Evolutionary conservation across 768 basidiomycete genomes (phyloP).

Genomic region (Russula emetica): DNA sequence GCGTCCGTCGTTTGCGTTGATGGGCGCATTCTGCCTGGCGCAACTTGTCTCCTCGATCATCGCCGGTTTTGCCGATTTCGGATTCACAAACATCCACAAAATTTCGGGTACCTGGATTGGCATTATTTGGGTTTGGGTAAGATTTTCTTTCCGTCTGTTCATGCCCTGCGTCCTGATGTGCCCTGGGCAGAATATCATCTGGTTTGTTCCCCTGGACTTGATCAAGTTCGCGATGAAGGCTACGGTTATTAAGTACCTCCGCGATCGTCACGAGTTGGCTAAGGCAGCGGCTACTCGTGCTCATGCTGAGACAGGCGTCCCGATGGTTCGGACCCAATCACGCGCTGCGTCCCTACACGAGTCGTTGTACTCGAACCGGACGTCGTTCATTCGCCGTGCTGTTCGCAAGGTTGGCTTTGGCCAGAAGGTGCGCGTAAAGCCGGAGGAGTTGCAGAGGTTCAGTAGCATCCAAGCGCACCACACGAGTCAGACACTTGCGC

Average conservation of each 20-base stretch:
- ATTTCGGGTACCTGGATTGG: slow-evolving; percentile 96
- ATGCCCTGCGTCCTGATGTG: not conserved
- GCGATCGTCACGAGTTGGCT: slow-evolving; percentile 52
- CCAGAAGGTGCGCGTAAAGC: slow-evolving; percentile 71
- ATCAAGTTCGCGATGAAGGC: slow-evolving; percentile 98
- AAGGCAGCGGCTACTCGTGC: slow-evolving; percentile 33
- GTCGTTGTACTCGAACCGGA: slow-evolving; percentile 92
- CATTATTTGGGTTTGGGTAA: slow-evolving; percentile 94
- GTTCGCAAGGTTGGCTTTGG: slow-evolving; percentile 87
- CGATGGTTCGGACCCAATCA: slow-evolving; percentile 81
- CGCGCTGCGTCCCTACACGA: slow-evolving; percentile 88
- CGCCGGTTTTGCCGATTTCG: slow-evolving; percentile 89
- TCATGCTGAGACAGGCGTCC: slow-evolving; percentile 51
- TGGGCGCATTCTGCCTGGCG: slow-evolving; percentile 87
- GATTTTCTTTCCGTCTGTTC: slow-evolving; percentile 29
- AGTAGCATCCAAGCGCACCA: slow-evolving; percentile 79
- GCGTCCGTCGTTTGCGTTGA: slow-evolving; percentile 82
- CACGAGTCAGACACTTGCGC: slow-evolving; percentile 71
- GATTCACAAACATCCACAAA: slow-evolving; percentile 77
- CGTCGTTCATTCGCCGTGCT: slow-evolving; percentile 86
- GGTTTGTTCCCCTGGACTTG: slow-evolving; percentile 94
- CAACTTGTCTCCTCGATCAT: slow-evolving; percentile 96
- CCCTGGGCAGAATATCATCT: slow-evolving; percentile 74
- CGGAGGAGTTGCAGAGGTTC: slow-evolving; percentile 83
- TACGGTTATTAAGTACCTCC: slow-evolving; percentile 81